Conservation (phyloP, 2,329 filamentous ascomycete species). For the Pleurostoma richardsiae region DNA sequence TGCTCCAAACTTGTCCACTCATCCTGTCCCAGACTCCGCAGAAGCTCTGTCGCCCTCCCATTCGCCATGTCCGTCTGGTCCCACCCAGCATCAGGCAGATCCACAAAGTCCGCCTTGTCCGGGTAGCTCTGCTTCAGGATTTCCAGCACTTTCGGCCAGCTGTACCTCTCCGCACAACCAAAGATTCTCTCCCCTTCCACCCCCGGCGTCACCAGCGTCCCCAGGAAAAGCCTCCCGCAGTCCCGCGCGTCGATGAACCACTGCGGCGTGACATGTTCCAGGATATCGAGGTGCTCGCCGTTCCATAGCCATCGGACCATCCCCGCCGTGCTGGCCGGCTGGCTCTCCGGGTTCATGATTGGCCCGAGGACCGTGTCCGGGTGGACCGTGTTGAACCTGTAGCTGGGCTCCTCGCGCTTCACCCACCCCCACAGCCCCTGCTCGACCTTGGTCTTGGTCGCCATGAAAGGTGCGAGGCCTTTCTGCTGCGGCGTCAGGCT, state of each 20-base stretch:
- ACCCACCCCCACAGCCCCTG: conserved; percentile 26
- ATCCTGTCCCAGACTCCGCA: conserved; percentile 17
- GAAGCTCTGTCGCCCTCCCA: conserved; percentile 15
- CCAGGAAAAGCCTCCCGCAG: conserved; percentile 21
- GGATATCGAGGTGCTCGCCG: conserved; percentile 12
- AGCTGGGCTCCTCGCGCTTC: conserved; percentile 16
- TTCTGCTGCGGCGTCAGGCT: conserved; percentile 7
- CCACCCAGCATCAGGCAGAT: conserved; percentile 16
- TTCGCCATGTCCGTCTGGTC: conserved; percentile 24
- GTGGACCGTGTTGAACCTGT: conserved; percentile 24
- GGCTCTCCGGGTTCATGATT: conserved; percentile 19
- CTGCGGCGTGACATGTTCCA: conserved; percentile 19
- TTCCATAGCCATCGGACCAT: conserved; percentile 24
- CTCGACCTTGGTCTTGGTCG: conserved; percentile 23
- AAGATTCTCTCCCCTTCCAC: conserved; percentile 23
- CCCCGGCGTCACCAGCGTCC: conserved; percentile 17
- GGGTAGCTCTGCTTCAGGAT: conserved; percentile 22
- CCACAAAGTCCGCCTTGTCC: conserved; percentile 13
- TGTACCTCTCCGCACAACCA: conserved; percentile 22
- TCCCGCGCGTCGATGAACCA: conserved; percentile 24
- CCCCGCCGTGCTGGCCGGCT: conserved; percentile 24
- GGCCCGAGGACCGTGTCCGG: conserved; percentile 22
- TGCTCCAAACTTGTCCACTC: conserved; percentile 23
- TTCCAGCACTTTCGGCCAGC: conserved; percentile 18
- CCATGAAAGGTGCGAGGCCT: conserved; percentile 23